Base-by-base conservation (phyloP, 2,329 filamentous ascomycete genomes). In the Fusarium globosum region DNA sequence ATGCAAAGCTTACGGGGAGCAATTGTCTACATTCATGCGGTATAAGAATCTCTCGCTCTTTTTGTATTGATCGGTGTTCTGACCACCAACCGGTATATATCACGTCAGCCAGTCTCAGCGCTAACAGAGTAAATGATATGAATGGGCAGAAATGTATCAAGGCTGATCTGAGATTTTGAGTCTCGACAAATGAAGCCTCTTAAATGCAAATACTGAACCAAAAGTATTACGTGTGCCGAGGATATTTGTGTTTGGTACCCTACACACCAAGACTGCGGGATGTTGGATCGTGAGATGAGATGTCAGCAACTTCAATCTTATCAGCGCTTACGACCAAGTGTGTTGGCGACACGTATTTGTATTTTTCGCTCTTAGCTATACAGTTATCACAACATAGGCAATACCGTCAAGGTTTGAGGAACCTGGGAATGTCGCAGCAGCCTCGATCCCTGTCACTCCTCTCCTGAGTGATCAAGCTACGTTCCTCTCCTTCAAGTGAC, bases 41-140 rank as follows among this genome's bases (percentile, higher is more conserved):
- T 58, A 14, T 58, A 64, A 30, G 4, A 39, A 6, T 1, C 2
- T 58, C n/a, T 58, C 16, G 13, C 36, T 21, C 33, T 51, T 14
- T 28, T 36, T 49, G 21, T 35, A 20, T 28, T 33, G 23, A 21
- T 35, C 49, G 20, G 36, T 28, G 12, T 56, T 62, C 57, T 41
- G 26, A 51, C 43, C 36, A 55, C 42, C 56, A 23, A 18, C 14
- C 6, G 9, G 15, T 16, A 39, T 33, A 36, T 53, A 53, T 57
- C 46, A 64, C 64, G 64, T 61, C 61, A 68, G 71, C 70, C n/a
- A 26, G 38, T 39, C 70, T 73, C 71, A 68, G 71, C 71, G 7
- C 71, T 74, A 71, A 35, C 28, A 45, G 15, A 41, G 35, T 8
- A 13, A 38, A 38, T 23, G 20, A 30, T 23, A 20, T 59, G 55